Conservation (phyloP, 805 yeast species). For the Zygoascus biomembranicola region DNA sequence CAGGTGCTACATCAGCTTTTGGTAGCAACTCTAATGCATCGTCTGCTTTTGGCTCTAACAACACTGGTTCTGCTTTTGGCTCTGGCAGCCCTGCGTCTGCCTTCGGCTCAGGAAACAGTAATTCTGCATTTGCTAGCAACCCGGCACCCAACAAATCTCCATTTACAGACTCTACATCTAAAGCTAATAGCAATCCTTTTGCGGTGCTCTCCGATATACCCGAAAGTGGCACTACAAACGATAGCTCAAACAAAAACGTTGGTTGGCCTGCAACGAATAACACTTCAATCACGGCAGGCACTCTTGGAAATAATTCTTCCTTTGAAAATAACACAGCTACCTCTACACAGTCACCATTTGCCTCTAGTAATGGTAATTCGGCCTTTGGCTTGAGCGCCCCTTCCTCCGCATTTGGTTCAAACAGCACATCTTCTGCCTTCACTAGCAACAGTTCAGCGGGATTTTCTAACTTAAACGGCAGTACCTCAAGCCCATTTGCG, state of each 20-base stretch:
- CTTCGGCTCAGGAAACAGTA: background rate
- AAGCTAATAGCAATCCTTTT: background rate
- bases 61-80: conserved; percentile 1
- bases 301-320: background rate
- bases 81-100: background rate
- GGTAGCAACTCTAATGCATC: background rate
- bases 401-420: conserved; percentile 1
- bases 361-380: background rate
- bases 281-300: background rate
- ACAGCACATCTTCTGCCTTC: background rate
- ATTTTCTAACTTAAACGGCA: background rate
- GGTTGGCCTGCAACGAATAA: background rate
- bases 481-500: background rate
- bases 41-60: conserved; percentile 2
- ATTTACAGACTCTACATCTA: conserved; percentile 3
- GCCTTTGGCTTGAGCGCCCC: conserved; percentile 1
- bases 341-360: background rate
- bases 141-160: background rate
- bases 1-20: background rate
- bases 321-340: background rate
- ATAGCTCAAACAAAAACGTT: background rate
- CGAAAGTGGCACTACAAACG: background rate
- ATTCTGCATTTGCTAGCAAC: background rate
- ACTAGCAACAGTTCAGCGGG: background rate
- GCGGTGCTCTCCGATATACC: background rate